A percentile compares a stretch with the other conserved stretches of the same genome.
Evolutionary conservation across 169 alveolate genomes (phyloP).

Genomic region (Plasmodium chabaudi): DNA sequence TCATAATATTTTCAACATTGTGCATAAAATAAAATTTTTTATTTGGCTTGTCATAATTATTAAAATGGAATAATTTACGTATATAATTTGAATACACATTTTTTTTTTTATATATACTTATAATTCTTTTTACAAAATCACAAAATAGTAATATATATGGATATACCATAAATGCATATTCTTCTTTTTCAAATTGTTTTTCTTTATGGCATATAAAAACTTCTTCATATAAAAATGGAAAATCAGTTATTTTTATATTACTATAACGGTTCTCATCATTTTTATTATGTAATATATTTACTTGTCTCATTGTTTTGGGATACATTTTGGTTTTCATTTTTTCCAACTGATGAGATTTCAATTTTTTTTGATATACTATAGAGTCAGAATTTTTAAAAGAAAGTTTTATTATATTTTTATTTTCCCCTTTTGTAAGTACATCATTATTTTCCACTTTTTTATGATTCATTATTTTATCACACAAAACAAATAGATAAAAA

Average conservation of each 20-base stretch:
- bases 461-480: slow-evolving; percentile 13
- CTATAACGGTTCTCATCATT: neutral
- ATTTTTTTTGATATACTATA: slow-evolving; percentile 11
- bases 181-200: slow-evolving; percentile 21
- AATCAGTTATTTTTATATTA: neutral
- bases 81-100: slow-evolving; percentile 9
- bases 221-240: slow-evolving; percentile 51
- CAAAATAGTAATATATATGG: slow-evolving; percentile 51
- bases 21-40: slow-evolving; percentile 9
- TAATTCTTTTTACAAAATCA: slow-evolving; percentile 35
- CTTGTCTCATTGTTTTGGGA: neutral
- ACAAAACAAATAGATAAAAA: slow-evolving; percentile 51
- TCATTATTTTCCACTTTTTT: neutral
- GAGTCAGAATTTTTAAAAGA: slow-evolving; percentile 32
- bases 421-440: neutral
- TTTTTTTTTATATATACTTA: slow-evolving; percentile 28
- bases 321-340: slow-evolving; percentile 6
- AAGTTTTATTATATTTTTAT: neutral
- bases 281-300: neutral
- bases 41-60: slow-evolving; percentile 11
- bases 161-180: slow-evolving; percentile 25
- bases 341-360: slow-evolving; percentile 16
- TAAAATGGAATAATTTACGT: slow-evolving; percentile 12
- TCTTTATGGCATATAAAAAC: slow-evolving; percentile 30
- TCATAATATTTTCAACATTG: slow-evolving; percentile 39